Percentiles rank a stretch among this genome's conserved stretches.
Evolutionary conservation across 2,329 filamentous ascomycete species (phyloP).

Genomic region (Ascochyta lentis): DNA sequence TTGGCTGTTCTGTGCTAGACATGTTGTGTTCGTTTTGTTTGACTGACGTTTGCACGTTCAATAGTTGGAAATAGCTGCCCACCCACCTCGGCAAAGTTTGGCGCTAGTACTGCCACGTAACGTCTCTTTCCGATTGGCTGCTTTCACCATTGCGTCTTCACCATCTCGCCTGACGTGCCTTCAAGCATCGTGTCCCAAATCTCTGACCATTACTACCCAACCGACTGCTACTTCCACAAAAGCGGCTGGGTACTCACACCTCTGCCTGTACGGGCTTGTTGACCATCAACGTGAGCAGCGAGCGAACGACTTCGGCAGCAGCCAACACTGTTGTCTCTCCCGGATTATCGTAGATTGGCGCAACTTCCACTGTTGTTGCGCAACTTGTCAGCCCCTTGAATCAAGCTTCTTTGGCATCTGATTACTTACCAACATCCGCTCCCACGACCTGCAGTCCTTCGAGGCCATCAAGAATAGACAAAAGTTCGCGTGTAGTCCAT

Average conservation of each 20-base stretch:
- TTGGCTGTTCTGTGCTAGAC: conserved; percentile 42
- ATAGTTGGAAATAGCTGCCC: neutral
- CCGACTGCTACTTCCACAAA: neutral
- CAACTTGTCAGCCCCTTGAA: conserved; percentile 5
- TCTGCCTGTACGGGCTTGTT: conserved; percentile 45
- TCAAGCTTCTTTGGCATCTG: neutral
- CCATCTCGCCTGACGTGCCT: neutral
- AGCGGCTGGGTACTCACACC: neutral
- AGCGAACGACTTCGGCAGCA: conserved; percentile 62
- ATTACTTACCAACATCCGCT: conserved; percentile 60
- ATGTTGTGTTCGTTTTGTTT: conserved; percentile 25
- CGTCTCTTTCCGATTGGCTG: conserved; percentile 1
- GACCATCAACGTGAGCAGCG: conserved; percentile 58
- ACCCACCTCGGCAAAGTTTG: conserved; percentile 6
- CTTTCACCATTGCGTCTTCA: neutral
- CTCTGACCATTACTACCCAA: neutral
- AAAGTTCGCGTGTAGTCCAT: conserved; percentile 66
- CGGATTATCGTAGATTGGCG: conserved; percentile 67
- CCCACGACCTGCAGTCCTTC: conserved; percentile 64
- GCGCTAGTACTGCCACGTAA: conserved; percentile 2
- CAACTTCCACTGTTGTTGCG: conserved; percentile 61
- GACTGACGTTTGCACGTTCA: conserved; percentile 11
- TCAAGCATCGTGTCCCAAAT: neutral
- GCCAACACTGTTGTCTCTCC: conserved; percentile 65
- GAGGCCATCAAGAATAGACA: conserved; percentile 66